Evolutionary conservation across 2,329 filamentous ascomycete species (phyloP).

Genomic region (Fusarium continuum): DNA sequence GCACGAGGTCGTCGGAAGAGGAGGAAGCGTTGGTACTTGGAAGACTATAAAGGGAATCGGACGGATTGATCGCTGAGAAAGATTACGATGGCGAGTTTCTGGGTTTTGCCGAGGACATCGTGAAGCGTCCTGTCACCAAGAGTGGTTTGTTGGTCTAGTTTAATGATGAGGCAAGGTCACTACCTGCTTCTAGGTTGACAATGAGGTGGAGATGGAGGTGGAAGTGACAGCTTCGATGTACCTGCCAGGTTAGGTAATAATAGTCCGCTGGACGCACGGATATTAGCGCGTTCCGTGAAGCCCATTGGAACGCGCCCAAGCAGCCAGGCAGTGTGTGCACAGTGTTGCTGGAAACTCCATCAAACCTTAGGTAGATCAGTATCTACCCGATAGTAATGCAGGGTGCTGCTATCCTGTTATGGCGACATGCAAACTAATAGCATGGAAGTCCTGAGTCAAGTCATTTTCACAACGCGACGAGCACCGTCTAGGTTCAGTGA

Average conservation of each 20-base stretch:
- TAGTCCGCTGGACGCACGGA: background rate
- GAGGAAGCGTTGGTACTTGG: background rate
- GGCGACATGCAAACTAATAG: no score
- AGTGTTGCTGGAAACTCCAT: background rate
- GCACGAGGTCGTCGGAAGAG: conserved; percentile 1
- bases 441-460: no score
- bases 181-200: conserved; percentile 17
- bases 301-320: background rate
- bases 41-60: background rate
- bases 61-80: background rate
- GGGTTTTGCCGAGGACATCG: conserved; percentile 32
- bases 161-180: conserved; percentile 22
- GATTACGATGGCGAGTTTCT: conserved; percentile 22
- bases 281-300: conserved; percentile 8
- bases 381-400: background rate
- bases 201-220: conserved; percentile 9
- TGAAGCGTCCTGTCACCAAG: conserved; percentile 31
- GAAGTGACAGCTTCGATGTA: conserved; percentile 8
- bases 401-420: no score
- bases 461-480: no score
- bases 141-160: conserved; percentile 22
- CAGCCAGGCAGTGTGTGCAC: background rate
- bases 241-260: background rate
- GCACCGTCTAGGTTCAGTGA: no score
- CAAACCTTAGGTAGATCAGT: background rate